Conservation (phyloP, 139 green algal genomes). For the Axilococcus clingmanii region DNA sequence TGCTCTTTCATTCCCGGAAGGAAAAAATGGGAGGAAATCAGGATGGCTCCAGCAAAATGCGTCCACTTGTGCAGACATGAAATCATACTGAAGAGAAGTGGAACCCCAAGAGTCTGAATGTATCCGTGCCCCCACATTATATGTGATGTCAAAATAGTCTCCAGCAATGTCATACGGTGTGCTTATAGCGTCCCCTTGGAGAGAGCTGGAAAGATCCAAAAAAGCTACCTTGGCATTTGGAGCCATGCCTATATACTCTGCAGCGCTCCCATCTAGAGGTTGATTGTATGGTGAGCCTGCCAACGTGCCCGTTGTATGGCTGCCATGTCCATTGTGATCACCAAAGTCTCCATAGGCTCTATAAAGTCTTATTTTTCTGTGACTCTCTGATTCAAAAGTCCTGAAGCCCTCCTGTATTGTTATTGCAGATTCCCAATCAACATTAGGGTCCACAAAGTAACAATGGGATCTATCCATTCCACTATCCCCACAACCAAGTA, state of each 20-base stretch:
- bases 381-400: conserved; percentile 39
- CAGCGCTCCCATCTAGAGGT: not conserved
- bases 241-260: conserved; percentile 60
- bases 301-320: conserved; percentile 71
- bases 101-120: conserved; percentile 85
- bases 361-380: conserved; percentile 76
- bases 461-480: conserved; percentile 69
- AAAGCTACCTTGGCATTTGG: conserved; percentile 71
- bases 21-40: conserved; percentile 38
- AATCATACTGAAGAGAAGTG: conserved; percentile 53
- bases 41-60: conserved; percentile 23
- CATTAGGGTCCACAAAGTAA: conserved; percentile 62
- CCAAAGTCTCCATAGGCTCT: conserved; percentile 41
- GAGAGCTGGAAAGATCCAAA: conserved; percentile 31
- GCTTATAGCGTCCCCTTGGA: conserved; percentile 16
- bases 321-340: conserved; percentile 81
- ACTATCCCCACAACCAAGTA: conserved; percentile 82
- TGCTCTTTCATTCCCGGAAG: conserved; percentile 34
- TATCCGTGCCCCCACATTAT: conserved; percentile 51
- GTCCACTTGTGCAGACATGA: conserved; percentile 34
- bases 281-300: conserved; percentile 28
- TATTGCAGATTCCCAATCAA: conserved; percentile 4
- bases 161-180: conserved; percentile 41
- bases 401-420: not conserved
- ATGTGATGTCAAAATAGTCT: conserved; percentile 63